Evolutionary conservation across 2,329 filamentous ascomycete species (phyloP), one percentile per base, ranked within the genome.

Genomic region (Annulohypoxylon truncatum): DNA sequence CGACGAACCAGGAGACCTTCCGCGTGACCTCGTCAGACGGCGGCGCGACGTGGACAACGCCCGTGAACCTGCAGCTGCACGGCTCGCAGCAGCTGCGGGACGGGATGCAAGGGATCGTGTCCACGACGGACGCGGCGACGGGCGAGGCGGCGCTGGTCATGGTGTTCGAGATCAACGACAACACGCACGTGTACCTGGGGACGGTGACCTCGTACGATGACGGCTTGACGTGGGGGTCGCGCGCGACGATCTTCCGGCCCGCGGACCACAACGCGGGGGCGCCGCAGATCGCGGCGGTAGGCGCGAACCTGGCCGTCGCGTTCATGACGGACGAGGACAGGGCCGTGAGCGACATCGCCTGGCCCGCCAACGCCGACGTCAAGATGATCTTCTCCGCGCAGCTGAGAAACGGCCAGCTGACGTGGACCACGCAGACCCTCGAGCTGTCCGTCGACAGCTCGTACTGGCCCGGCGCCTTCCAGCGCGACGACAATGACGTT

Each of bases 1-100:
- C 70, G 5, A 75, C 79, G 51, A 80, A 82, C 64, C 80, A 82
- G 69, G 77, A 80, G 53, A 81, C 79, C 3, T 82, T 82, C 79
- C 74, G 77, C 10, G 75, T 78, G 10, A 57, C 73, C 6, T 82
- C 80, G 5, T 64, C 66, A 24, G 77, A 82, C 48, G 74, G 75
- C 1, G 80, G 80, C 2, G 71, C 70, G 26, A 76, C 76, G 1
- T 82, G 80, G 80, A 74, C 74, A 4, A 46, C 55, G 3, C 77
- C 80, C 0, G 65, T 46, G 12, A 73, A 73, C 26, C 67, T 74
- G 24, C 76, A 75, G 59, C 63, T 82, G 4, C 74, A 80, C 20
- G 75, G 77, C 0, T 68, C 74, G 13, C 77, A 80, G 47, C 58
- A 68, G 13, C 58, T 75, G 15, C 72, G 76, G 0, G 76, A 77